phyloP scores from a whole-genome alignment of 2,329 filamentous ascomycete species.

The Uncinocarpus reesii region DNA sequence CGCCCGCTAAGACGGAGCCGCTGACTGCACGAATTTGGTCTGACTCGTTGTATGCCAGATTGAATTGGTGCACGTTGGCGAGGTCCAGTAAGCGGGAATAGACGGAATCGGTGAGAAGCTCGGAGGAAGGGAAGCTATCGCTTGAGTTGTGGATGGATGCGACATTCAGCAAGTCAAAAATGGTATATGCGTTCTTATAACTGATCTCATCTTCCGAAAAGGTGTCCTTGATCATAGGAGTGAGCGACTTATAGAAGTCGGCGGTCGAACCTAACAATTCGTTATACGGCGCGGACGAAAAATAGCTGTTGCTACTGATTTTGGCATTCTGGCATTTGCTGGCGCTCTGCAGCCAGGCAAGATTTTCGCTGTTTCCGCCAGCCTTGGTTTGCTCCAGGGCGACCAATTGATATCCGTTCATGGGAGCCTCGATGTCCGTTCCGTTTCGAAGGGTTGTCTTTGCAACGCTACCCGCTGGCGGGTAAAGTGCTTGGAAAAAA shows the following conservation, averaged over 20 bases:
- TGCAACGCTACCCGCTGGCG: constrained; percentile 52
- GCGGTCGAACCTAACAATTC: constrained; percentile 40
- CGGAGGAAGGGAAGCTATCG: constrained; percentile 45
- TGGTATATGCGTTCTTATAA: constrained; percentile 57
- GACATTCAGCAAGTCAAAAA: constrained; percentile 55
- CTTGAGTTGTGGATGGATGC: constrained; percentile 52
- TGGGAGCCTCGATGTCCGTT: constrained; percentile 52
- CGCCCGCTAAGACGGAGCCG: constrained; percentile 56
- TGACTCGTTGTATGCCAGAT: constrained; percentile 64
- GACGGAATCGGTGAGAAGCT: constrained; percentile 50
- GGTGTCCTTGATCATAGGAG: constrained; percentile 44
- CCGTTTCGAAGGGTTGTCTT: constrained; percentile 62
- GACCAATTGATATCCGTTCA: constrained; percentile 76
- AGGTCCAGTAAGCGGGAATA: constrained; percentile 58
- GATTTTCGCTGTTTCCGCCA: constrained; percentile 50
- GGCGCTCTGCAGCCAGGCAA: constrained; percentile 49
- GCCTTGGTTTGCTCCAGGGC: constrained; percentile 55
- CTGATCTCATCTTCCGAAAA: constrained; percentile 41
- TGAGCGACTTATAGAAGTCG: constrained; percentile 45
- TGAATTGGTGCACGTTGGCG: constrained; percentile 71
- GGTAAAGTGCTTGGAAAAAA: constrained; percentile 81
- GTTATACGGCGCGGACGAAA: constrained; percentile 42
- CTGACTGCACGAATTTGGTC: constrained; percentile 41
- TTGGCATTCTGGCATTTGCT: constrained; percentile 47
- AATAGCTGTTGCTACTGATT: constrained; percentile 51